A percentile compares a stretch with the other conserved stretches of the same genome.
Evolutionary conservation across 768 basidiomycete species (phyloP).

Genomic region (Trametes cinnabarina): DNA sequence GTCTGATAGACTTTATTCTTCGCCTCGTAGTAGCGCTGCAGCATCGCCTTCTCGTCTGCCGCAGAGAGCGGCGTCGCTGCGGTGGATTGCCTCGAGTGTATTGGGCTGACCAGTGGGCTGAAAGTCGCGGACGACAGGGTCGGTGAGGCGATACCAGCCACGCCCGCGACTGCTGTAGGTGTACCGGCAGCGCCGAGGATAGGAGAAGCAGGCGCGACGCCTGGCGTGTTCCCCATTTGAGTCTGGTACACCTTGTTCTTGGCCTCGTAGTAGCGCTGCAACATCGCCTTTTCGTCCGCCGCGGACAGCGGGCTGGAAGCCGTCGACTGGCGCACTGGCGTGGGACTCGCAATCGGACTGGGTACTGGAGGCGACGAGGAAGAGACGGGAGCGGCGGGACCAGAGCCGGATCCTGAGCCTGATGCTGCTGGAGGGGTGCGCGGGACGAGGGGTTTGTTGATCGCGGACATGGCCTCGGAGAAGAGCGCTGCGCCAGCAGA

Average conservation of each 20-base stretch:
- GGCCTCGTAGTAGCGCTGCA: slow-evolving; percentile 67
- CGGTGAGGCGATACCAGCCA: slow-evolving; percentile 8
- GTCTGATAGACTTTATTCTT: slow-evolving; percentile 66
- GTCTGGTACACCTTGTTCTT: slow-evolving; percentile 66
- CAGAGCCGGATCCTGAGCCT: background rate
- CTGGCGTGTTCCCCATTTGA: slow-evolving; percentile 34
- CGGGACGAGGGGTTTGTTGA: slow-evolving; percentile 24
- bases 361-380: slow-evolving; percentile 24
- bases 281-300: slow-evolving; percentile 71
- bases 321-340: slow-evolving; percentile 9
- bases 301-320: slow-evolving; percentile 42
- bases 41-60: slow-evolving; percentile 71
- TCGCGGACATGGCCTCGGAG: slow-evolving; percentile 44
- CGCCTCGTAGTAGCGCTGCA: slow-evolving; percentile 67
- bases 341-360: background rate
- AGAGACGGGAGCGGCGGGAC: background rate
- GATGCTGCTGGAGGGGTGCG: slow-evolving; percentile 6
- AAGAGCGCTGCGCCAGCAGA: slow-evolving; percentile 47
- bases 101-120: background rate
- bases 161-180: slow-evolving; percentile 13
- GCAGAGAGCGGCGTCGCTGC: slow-evolving; percentile 43
- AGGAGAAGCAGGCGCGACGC: background rate
- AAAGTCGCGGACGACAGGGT: background rate
- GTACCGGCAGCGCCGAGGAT: background rate
- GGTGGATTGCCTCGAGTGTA: slow-evolving; percentile 22